These are phyloP conservation scores for Mucor indicus DNA, from an alignment of 371 early-diverging fungal species.

Conservation along the genomic window DNA sequence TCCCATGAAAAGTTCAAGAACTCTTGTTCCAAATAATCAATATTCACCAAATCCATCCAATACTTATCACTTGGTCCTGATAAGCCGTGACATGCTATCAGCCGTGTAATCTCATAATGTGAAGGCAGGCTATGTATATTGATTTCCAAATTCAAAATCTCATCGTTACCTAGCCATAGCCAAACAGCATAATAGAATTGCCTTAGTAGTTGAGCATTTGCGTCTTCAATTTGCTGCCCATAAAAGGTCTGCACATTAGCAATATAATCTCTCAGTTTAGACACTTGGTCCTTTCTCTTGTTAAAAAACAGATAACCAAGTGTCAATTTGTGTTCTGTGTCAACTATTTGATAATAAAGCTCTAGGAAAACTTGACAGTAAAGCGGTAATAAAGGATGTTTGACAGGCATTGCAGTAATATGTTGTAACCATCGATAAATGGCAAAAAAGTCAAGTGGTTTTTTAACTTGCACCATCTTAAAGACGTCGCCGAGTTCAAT, in stretches of 20 bases:
- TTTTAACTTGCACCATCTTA: background rate
- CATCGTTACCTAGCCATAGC: slow-evolving; percentile 60
- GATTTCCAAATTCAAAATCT: slow-evolving; percentile 27
- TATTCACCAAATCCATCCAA: too few relatives aligned
- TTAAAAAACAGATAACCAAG: slow-evolving; percentile 54
- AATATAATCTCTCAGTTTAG: slow-evolving; percentile 45
- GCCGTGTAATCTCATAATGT: too few relatives aligned
- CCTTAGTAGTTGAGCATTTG: slow-evolving; percentile 26
- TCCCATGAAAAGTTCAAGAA: too few relatives aligned
- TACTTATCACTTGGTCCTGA: too few relatives aligned
- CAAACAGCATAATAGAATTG: slow-evolving; percentile 58
- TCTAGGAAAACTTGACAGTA: slow-evolving; percentile 65
- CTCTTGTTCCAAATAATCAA: too few relatives aligned
- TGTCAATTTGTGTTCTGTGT: slow-evolving; percentile 31
- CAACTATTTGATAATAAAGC: slow-evolving; percentile 47
- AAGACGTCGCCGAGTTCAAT: slow-evolving; percentile 30
- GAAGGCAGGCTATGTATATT: slow-evolving; percentile 36
- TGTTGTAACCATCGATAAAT: slow-evolving; percentile 66
- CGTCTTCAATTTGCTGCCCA: slow-evolving; percentile 26
- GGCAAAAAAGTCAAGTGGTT: slow-evolving; percentile 27
- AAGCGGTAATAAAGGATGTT: slow-evolving; percentile 55
- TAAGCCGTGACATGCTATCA: too few relatives aligned
- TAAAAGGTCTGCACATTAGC: slow-evolving; percentile 44
- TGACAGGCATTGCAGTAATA: slow-evolving; percentile 43
- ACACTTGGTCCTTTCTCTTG: slow-evolving; percentile 41